Conservation (phyloP, 495 filamentous ascomycete genomes). For the Penicillium robsamsonii region DNA sequence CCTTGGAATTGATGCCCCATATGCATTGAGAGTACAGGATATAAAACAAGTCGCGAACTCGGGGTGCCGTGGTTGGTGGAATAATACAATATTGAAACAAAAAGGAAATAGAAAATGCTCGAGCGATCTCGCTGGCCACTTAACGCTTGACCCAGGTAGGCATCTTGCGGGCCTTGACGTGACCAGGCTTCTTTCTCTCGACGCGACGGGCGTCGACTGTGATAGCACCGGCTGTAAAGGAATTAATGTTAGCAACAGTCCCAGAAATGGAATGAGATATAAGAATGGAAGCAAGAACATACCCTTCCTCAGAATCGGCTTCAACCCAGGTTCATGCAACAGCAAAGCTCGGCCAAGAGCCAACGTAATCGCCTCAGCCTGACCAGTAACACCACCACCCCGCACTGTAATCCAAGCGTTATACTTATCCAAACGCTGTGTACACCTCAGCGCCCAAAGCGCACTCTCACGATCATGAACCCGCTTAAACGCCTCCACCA, state of each 20-base stretch:
- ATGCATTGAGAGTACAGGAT: slow-evolving; percentile 39
- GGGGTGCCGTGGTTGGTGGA: slow-evolving; percentile 24
- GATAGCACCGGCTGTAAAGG: slow-evolving; percentile 74
- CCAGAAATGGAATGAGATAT: slow-evolving; percentile 7
- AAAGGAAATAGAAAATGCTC: slow-evolving; percentile 12
- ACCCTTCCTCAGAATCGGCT: slow-evolving; percentile 86
- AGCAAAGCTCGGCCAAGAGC: slow-evolving; percentile 85
- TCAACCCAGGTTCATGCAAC: slow-evolving; percentile 86
- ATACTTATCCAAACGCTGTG: slow-evolving; percentile 88
- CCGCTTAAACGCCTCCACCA: slow-evolving; percentile 76
- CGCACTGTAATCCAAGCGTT: slow-evolving; percentile 85
- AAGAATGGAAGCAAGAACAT: slow-evolving; percentile 39
- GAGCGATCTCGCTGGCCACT: slow-evolving; percentile 4
- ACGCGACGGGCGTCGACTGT: slow-evolving; percentile 89
- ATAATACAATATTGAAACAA: slow-evolving; percentile 33
- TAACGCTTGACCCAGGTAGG: slow-evolving; percentile 91
- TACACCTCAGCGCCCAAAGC: slow-evolving; percentile 81
- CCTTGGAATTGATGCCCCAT: slow-evolving; percentile 26
- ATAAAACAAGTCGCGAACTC: slow-evolving; percentile 29
- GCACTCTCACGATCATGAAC: slow-evolving; percentile 94
- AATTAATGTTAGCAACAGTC: slow-evolving; percentile 22
- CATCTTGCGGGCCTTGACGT: slow-evolving; percentile 95
- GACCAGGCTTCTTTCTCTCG: slow-evolving; percentile 97
- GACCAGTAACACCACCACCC: slow-evolving; percentile 89
- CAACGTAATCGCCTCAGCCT: slow-evolving; percentile 92